Percentiles rank a stretch among this genome's conserved stretches.
These are phyloP conservation scores for Galeopsis tetrahit DNA, from an alignment of 257 asterid species.

Conservation along the genomic window DNA sequence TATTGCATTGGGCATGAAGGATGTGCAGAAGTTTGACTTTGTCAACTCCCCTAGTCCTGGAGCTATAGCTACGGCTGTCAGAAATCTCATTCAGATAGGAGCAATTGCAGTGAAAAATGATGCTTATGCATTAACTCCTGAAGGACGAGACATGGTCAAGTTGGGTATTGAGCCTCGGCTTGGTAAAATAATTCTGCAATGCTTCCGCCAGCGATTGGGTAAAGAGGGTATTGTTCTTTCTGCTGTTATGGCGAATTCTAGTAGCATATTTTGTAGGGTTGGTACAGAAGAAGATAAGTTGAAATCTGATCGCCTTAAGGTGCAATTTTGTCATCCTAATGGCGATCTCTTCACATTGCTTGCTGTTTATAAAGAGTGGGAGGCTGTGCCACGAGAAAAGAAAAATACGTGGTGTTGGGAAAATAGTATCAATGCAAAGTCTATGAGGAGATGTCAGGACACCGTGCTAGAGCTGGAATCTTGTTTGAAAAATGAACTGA, in stretches of 20 bases:
- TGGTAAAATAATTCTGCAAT: constrained; percentile 76
- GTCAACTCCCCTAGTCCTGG: constrained; percentile 74
- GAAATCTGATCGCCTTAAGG: constrained; percentile 85
- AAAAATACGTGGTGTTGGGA: constrained; percentile 92
- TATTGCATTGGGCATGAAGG: constrained; percentile 77
- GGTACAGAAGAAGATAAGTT: constrained; percentile 69
- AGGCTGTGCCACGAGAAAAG: constrained; percentile 51
- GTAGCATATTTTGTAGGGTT: constrained; percentile 88
- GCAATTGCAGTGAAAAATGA: constrained; percentile 52
- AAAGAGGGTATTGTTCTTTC: constrained; percentile 92
- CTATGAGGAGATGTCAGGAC: constrained; percentile 89
- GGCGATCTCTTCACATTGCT: constrained; percentile 98
- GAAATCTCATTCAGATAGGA: constrained; percentile 77
- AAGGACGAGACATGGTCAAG: constrained; percentile 74
- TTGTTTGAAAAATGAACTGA: constrained; percentile 74
- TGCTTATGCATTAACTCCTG: constrained; percentile 56
- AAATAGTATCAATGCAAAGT: constrained; percentile 87
- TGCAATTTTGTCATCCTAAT: constrained; percentile 79
- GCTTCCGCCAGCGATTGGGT: constrained; percentile 62
- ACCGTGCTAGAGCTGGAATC: constrained; percentile 71
- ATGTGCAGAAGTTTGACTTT: constrained; percentile 74
- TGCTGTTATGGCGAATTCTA: constrained; percentile 86
- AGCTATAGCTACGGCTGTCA: constrained; percentile 80
- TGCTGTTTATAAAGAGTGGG: constrained; percentile 88
- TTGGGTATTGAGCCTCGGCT: constrained; percentile 95